Base-by-base conservation (phyloP, 441 rosid genomes). In the Geranium incanum region DNA sequence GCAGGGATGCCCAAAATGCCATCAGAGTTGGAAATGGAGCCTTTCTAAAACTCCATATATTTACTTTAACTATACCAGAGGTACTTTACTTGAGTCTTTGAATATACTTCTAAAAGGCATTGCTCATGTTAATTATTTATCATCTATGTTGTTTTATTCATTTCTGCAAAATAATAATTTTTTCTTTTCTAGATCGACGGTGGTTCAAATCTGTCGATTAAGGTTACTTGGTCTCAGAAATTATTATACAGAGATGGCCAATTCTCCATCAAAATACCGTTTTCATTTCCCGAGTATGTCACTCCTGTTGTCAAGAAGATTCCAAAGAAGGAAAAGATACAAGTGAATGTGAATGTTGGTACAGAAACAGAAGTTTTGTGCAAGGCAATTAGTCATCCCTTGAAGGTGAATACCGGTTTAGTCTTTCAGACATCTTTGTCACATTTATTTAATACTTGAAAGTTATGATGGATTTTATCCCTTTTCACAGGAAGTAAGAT, bases 261-360 rank as follows among this genome's bases (percentile, higher is more conserved):
- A 71, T 85, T 88, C 45, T 83, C 82, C 12, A 62, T 93, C 67
- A 73, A 68, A 4, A 84, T 93, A 71, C 99, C 99, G 2, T 95
- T 93, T 71, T 83, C 73, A 64, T 95, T 95, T 73, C 99, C 97
- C 0, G 95, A 87, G 69, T 93, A 82, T 74, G 99, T 93, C 70
- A 86, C 87, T 75, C 95, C 97, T 72, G 81, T 84, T 8, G 89
- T 86, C 13, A 93, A 86, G 85, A 90, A 90, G 72, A 75, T 91
- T 41, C 80, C 90, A 0, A 95, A 84, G 72, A 91, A 82, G 65
- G 97, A 95, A 71, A 95, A 81, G 86, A 88, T 95, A 67, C 73
- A 74, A 62, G 76, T 95, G 83, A 93, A 83, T 82, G 88, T 91
- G 74, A 86, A 86, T 69, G 78, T 87, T 73, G 86, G 89, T 72